A percentile compares a stretch with the other conserved stretches of the same genome.
Evolutionary conservation across 768 basidiomycete species (phyloP).

Genomic region (Mycena amicta): DNA sequence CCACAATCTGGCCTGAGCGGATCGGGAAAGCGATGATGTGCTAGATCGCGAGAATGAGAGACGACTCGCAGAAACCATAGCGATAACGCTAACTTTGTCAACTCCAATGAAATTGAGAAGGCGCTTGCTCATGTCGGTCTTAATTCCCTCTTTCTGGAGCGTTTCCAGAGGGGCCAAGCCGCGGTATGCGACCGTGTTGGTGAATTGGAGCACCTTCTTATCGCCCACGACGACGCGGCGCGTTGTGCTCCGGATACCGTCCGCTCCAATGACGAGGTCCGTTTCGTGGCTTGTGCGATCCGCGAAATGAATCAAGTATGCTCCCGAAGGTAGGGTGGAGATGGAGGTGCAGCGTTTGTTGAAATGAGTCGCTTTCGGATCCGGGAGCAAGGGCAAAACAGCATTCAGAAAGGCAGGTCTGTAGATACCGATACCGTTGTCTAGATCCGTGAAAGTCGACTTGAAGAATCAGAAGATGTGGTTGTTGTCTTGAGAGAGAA

Average conservation of each 20-base stretch:
- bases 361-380: slow-evolving; percentile 47
- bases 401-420: slow-evolving; percentile 55
- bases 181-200: slow-evolving; percentile 52
- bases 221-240: slow-evolving; percentile 41
- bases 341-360: slow-evolving; percentile 50
- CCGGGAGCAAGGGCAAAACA: slow-evolving; percentile 40
- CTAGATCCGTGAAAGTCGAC: slow-evolving; percentile 37
- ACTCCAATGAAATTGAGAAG: slow-evolving; percentile 47
- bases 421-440: slow-evolving; percentile 48
- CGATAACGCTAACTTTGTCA: slow-evolving; percentile 39
- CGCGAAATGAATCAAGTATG: slow-evolving; percentile 44
- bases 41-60: slow-evolving; percentile 29
- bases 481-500: no score
- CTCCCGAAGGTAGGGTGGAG: slow-evolving; percentile 27
- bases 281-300: slow-evolving; percentile 50
- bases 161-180: slow-evolving; percentile 44
- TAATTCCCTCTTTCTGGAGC: slow-evolving; percentile 46
- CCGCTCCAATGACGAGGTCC: slow-evolving; percentile 54
- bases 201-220: slow-evolving; percentile 38
- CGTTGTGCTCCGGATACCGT: slow-evolving; percentile 53
- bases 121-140: slow-evolving; percentile 36
- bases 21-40: slow-evolving; percentile 59
- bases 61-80: slow-evolving; percentile 4
- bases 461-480: slow-evolving; percentile 1
- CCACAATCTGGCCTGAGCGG: slow-evolving; percentile 42